Conservation (phyloP, 306 rosid species). For the Cucurbita argyrosperma region DNA sequence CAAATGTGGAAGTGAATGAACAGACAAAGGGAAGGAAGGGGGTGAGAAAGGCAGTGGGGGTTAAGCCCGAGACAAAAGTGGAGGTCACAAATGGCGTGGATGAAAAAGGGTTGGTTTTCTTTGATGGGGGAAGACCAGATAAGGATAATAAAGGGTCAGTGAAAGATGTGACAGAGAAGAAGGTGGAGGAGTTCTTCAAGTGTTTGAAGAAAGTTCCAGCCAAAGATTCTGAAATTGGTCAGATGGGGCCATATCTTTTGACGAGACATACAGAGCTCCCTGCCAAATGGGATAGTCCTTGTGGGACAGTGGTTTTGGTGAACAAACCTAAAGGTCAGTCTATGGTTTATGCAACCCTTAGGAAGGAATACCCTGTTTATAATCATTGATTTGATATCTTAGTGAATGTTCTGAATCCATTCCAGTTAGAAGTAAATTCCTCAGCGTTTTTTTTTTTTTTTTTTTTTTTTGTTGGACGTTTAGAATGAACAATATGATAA, state of each 20-base stretch:
- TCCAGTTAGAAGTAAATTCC: neutral
- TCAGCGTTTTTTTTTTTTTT: neutral
- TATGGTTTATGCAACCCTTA: neutral
- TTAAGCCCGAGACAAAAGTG: slow-evolving; percentile 11
- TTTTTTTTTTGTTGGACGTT: neutral
- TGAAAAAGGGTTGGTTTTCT: slow-evolving; percentile 45
- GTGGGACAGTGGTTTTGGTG: slow-evolving; percentile 69
- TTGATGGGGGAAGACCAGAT: slow-evolving; percentile 28
- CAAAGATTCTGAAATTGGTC: slow-evolving; percentile 23
- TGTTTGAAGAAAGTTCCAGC: slow-evolving; percentile 55
- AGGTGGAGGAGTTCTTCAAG: slow-evolving; percentile 81
- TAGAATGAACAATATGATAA: neutral
- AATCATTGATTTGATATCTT: neutral
- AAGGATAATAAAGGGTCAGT: slow-evolving; percentile 1
- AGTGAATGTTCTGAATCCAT: neutral
- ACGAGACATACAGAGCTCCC: slow-evolving; percentile 70
- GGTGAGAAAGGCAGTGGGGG: slow-evolving; percentile 17
- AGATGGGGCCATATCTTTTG: slow-evolving; percentile 47
- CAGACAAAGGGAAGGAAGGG: slow-evolving; percentile 14
- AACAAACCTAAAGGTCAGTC: slow-evolving; percentile 85
- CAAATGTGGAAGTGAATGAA: slow-evolving; percentile 7
- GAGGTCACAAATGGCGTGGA: slow-evolving; percentile 10
- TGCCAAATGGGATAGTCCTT: slow-evolving; percentile 58
- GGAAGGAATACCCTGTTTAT: neutral
- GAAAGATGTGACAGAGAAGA: slow-evolving; percentile 39